Conservation (phyloP, 1,284 basidiomycete species). For the Cutaneotrichosporon mucoides region DNA sequence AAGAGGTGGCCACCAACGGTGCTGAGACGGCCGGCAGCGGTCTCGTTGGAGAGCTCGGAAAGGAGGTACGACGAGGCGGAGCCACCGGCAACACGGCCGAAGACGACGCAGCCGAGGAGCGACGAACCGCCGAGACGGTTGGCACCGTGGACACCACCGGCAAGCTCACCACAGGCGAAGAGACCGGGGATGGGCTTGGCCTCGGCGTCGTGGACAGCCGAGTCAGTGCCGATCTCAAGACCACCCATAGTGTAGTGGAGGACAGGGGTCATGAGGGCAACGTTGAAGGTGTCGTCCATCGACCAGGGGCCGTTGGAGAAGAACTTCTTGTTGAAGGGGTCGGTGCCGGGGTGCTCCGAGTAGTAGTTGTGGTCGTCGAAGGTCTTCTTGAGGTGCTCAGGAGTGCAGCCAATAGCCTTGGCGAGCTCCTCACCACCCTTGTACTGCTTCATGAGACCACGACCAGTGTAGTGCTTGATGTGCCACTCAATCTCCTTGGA, state of each 20-base stretch:
- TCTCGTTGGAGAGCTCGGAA: slow-evolving; percentile 48
- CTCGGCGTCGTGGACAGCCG: slow-evolving; percentile 69
- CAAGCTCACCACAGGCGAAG: slow-evolving; percentile 91
- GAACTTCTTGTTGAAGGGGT: slow-evolving; percentile 97
- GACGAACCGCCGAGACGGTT: slow-evolving; percentile 91
- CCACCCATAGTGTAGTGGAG: slow-evolving; percentile 98
- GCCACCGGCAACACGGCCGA: slow-evolving; percentile 91
- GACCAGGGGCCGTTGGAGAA: slow-evolving; percentile 79
- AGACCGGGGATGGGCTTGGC: slow-evolving; percentile 81
- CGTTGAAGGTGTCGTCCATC: slow-evolving; percentile 84
- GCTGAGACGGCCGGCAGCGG: slow-evolving; percentile 70
- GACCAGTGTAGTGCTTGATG: slow-evolving; percentile 94
- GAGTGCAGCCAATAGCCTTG: slow-evolving; percentile 83
- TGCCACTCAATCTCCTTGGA: slow-evolving; percentile 97
- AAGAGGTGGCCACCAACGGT: slow-evolving; percentile 76
- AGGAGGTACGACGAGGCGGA: slow-evolving; percentile 63
- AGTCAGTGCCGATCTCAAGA: slow-evolving; percentile 84
- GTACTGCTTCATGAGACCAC: slow-evolving; percentile 94
- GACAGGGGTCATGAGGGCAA: slow-evolving; percentile 87
- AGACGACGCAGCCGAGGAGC: slow-evolving; percentile 86
- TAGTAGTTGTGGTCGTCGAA: slow-evolving; percentile 86
- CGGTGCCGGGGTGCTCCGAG: slow-evolving; percentile 72
- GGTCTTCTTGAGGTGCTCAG: slow-evolving; percentile 77
- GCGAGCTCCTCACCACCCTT: slow-evolving; percentile 82
- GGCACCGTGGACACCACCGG: slow-evolving; percentile 96